Percentiles rank a stretch among this genome's conserved stretches.
phyloP scores from a whole-genome alignment of 140 eudicot genomes.

The Bidens hawaiensis region DNA sequence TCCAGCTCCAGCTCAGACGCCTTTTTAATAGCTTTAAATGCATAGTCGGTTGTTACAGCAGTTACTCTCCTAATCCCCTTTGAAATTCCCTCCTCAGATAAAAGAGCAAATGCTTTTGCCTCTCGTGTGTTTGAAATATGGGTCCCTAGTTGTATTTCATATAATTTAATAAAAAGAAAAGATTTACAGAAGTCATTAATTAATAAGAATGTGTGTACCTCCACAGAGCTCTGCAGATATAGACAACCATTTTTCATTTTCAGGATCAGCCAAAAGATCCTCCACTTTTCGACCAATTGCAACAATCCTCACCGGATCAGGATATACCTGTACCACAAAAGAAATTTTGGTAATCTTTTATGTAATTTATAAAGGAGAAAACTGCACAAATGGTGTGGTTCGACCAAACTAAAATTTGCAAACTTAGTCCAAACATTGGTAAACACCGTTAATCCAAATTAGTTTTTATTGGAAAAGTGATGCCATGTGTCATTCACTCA shows the following conservation, averaged over 20 bases:
- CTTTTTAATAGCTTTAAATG: slow-evolving; percentile 56
- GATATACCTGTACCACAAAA: slow-evolving; percentile 56
- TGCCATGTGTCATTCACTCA: no score
- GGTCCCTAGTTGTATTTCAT: slow-evolving; percentile 50
- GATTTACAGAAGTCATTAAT: not conserved
- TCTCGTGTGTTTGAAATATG: slow-evolving; percentile 88
- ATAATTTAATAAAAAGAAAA: not conserved
- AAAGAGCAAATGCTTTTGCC: slow-evolving; percentile 80
- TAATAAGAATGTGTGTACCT: slow-evolving; percentile 36
- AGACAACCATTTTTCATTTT: slow-evolving; percentile 62
- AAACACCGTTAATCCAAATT: no score
- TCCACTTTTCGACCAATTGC: slow-evolving; percentile 85
- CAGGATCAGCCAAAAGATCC: slow-evolving; percentile 74
- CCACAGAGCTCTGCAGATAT: slow-evolving; percentile 95
- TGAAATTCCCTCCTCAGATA: slow-evolving; percentile 95
- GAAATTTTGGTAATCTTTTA: not conserved
- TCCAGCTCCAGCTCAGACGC: slow-evolving; percentile 72
- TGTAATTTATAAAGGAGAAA: no score
- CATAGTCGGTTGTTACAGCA: slow-evolving; percentile 73
- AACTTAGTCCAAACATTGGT: no score
- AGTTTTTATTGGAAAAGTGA: no score
- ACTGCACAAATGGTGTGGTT: no score
- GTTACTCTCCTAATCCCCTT: slow-evolving; percentile 95
- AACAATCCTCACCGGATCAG: slow-evolving; percentile 93
- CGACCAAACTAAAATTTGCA: no score